Conservation (phyloP, 331 rosid species). For the Saraca asoca region DNA sequence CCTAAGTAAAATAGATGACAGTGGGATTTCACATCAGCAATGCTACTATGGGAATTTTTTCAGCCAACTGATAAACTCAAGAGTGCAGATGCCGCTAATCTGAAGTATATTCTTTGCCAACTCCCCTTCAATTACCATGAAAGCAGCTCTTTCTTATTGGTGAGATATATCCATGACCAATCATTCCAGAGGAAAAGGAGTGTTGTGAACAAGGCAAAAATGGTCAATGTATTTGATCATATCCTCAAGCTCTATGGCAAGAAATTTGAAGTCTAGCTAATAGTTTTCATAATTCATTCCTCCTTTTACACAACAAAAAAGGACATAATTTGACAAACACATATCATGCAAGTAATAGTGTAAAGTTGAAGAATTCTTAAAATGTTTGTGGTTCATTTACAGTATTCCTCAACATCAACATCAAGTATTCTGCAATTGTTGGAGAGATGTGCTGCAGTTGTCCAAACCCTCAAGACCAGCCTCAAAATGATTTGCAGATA, state of each 20-base stretch:
- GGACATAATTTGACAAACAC: too few species aligned
- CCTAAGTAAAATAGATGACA: conserved; percentile 2
- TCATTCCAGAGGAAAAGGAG: not conserved
- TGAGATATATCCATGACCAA: not conserved
- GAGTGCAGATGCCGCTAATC: conserved; percentile 23
- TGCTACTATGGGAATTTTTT: conserved; percentile 22
- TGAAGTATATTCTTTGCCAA: conserved; percentile 7
- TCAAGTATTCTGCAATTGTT: conserved; percentile 46
- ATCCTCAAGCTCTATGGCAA: not conserved
- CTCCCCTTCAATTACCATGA: conserved; percentile 4
- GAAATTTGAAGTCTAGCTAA: not conserved
- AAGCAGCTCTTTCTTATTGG: not conserved
- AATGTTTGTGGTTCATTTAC: too few species aligned
- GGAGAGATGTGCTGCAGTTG: conserved; percentile 51
- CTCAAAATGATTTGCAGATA: conserved; percentile 44
- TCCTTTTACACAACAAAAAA: too few species aligned
- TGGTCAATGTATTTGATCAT: not conserved
- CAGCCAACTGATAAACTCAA: conserved; percentile 16
- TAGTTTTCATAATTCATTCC: too few species aligned
- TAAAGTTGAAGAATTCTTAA: too few species aligned
- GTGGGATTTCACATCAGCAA: conserved; percentile 21
- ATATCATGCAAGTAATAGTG: too few species aligned
- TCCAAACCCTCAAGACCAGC: conserved; percentile 50
- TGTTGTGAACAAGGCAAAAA: not conserved
- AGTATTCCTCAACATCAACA: too few species aligned